Base-by-base conservation (phyloP, 176 grass and related monocot species). In the Avena eriantha region DNA sequence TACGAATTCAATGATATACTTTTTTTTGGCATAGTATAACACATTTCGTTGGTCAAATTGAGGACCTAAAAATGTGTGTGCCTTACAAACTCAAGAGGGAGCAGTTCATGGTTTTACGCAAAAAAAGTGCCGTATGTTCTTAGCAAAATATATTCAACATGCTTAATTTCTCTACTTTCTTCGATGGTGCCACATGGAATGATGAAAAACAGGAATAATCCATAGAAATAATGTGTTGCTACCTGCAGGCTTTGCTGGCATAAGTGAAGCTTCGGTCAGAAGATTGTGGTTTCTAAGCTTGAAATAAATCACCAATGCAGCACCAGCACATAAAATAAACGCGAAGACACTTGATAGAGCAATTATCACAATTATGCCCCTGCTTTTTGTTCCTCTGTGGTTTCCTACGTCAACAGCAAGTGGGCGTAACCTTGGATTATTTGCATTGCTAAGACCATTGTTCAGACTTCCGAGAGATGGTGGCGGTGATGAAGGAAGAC, bases 301-400 rank as follows among this genome's bases (percentile, higher is more conserved):
- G 84, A 93, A 91, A 79, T 93, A 86, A 78, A 93, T 84, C 73
- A 87, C 73, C 90, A 93, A 87, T 82, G 80, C 85, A 82, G 78
- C 90, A 86, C 88, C 97, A 82, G 71, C 77, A 91, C 89, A 94
- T 87, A 99, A 90, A 85, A 93, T 79, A 55, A 93, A 87, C 54
- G 94, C 85, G 78, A 90, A 91, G 73, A 99, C 77, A 85, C 92
- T 87, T 85, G 97, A 94, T 51, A 99, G 68, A 93, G 94, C 64
- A 71, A 99, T 85, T 84, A 99, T 94, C 31, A 87, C 74, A 79
- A 92, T 82, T 80, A 94, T 83, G 34, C 84, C 82, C 36, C 79
- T 90, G 50, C 90, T 80, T 89, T 92, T 88, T 46, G 51, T 99
- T 58, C 86, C 94, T 81, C 77, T 90, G 50, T 79, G 76, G 56